These are phyloP conservation scores for Garcia nutans DNA, from an alignment of 345 rosid species.

Conservation along the genomic window DNA sequence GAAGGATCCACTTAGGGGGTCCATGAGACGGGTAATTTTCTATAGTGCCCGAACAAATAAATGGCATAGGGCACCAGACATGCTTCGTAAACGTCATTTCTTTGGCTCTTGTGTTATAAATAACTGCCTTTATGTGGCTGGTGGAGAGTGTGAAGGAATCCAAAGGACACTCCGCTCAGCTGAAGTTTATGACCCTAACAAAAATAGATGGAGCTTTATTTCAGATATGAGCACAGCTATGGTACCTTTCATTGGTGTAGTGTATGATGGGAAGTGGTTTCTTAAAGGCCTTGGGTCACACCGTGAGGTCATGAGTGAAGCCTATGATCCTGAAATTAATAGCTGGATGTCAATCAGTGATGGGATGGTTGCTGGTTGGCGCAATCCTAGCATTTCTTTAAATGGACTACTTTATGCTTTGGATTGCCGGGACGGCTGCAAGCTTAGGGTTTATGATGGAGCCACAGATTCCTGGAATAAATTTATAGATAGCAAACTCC, in stretches of 20 bases:
- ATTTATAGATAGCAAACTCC: conserved; percentile 84
- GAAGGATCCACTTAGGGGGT: conserved; percentile 85
- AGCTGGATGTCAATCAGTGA: conserved; percentile 70
- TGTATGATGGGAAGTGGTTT: conserved; percentile 86
- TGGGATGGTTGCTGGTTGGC: conserved; percentile 94
- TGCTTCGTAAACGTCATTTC: conserved; percentile 94
- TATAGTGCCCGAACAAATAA: conserved; percentile 90
- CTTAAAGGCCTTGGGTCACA: conserved; percentile 87
- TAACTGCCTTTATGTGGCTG: conserved; percentile 91
- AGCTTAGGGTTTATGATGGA: conserved; percentile 72
- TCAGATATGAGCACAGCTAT: conserved; percentile 97
- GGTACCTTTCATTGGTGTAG: conserved; percentile 94
- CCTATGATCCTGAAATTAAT: conserved; percentile 71
- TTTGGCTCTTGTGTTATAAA: conserved; percentile 93
- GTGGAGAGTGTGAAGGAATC: conserved; percentile 96
- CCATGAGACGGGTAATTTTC: conserved; percentile 82
- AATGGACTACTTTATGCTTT: conserved; percentile 77
- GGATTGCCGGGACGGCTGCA: conserved; percentile 94
- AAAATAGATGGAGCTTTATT: conserved; percentile 78
- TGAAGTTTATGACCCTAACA: conserved; percentile 92
- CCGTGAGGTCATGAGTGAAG: conserved; percentile 89
- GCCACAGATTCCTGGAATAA: conserved; percentile 76
- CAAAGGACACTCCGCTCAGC: conserved; percentile 93
- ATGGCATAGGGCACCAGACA: conserved; percentile 94
- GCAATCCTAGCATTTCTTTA: conserved; percentile 74